A percentile compares a stretch with the other conserved stretches of the same genome.
Conservation (phyloP, 257 asterid species). For the Nicotiana knightiana region DNA sequence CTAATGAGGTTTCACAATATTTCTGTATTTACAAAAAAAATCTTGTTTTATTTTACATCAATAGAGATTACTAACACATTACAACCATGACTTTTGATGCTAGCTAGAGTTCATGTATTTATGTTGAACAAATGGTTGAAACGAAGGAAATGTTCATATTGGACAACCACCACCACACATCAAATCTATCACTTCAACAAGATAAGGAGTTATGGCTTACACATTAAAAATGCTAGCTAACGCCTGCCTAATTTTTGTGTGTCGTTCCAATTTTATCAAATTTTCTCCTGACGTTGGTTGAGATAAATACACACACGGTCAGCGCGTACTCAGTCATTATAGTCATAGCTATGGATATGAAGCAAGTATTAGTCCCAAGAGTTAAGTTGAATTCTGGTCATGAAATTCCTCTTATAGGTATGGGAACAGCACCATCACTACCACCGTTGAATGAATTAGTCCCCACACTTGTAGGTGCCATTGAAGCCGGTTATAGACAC, state of each 20-base stretch:
- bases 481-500: slow-evolving; percentile 44
- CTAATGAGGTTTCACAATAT: too few species aligned
- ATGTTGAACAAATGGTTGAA: not conserved
- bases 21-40: too few species aligned
- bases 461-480: slow-evolving; percentile 24
- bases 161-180: not conserved
- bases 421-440: slow-evolving; percentile 12
- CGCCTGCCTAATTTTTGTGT: too few species aligned
- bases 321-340: not conserved
- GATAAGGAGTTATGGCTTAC: not conserved
- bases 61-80: too few species aligned
- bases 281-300: too few species aligned
- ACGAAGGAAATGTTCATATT: not conserved
- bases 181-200: not conserved
- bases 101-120: too few species aligned
- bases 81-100: not conserved
- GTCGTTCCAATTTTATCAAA: too few species aligned
- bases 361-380: slow-evolving; percentile 3
- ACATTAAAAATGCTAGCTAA: too few species aligned
- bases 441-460: slow-evolving; percentile 31
- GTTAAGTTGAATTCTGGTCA: not conserved
- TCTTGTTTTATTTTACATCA: too few species aligned
- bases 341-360: not conserved
- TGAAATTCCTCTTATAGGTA: slow-evolving; percentile 6
- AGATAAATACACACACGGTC: not conserved